These are phyloP conservation scores for Zelopaecilomyces penicillatus DNA, from an alignment of 2,329 filamentous ascomycete genomes.

Conservation along the genomic window DNA sequence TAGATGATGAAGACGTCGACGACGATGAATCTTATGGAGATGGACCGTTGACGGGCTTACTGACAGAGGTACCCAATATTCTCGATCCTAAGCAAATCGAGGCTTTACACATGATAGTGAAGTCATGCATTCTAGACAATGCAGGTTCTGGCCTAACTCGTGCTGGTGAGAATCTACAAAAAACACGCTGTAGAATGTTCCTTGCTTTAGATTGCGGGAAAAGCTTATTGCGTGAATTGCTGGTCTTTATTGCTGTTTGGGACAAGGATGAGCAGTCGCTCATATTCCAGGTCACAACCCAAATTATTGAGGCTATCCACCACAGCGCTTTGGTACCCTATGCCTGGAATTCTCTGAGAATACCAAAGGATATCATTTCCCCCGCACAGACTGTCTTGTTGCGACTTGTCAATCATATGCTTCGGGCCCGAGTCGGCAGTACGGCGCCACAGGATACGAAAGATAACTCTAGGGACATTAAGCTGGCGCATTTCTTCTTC, in stretches of 20 bases:
- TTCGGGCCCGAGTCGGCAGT: slow-evolving; percentile 47
- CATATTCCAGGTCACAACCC: slow-evolving; percentile 93
- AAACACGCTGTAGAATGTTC: slow-evolving; percentile 81
- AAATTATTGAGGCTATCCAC: slow-evolving; percentile 89
- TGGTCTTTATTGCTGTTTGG: slow-evolving; percentile 97
- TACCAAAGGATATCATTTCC: slow-evolving; percentile 92
- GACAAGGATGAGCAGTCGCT: slow-evolving; percentile 88
- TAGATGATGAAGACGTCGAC: slow-evolving; percentile 59
- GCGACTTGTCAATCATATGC: slow-evolving; percentile 83
- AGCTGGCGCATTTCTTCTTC: slow-evolving; percentile 78
- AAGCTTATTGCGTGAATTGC: slow-evolving; percentile 78
- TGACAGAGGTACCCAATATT: slow-evolving; percentile 92
- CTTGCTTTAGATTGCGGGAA: slow-evolving; percentile 84
- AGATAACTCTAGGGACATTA: slow-evolving; percentile 49
- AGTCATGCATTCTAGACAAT: slow-evolving; percentile 86
- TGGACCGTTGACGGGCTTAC: slow-evolving; percentile 69
- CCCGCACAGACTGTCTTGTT: slow-evolving; percentile 90
- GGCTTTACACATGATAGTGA: slow-evolving; percentile 93
- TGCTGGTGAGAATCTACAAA: slow-evolving; percentile 75
- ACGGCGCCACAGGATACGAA: slow-evolving; percentile 37
- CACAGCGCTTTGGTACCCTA: slow-evolving; percentile 85
- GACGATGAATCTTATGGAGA: slow-evolving; percentile 75
- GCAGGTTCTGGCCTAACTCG: slow-evolving; percentile 59
- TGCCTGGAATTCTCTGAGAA: slow-evolving; percentile 83
- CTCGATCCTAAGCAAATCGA: slow-evolving; percentile 93